phyloP scores from a whole-genome alignment of 768 basidiomycete species.

The Podaxis sp. region DNA sequence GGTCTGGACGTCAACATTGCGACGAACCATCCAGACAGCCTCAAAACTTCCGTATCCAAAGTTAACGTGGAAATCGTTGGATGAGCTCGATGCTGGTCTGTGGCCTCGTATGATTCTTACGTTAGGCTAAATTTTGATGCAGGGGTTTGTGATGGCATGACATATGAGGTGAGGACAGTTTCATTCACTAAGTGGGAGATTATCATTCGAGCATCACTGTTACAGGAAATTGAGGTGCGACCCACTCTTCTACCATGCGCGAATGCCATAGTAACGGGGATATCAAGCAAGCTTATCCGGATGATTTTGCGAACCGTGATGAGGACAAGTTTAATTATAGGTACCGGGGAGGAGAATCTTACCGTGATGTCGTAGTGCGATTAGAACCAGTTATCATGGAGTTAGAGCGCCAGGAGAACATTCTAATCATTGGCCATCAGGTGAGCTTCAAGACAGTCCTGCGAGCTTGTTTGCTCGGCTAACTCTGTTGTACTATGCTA shows the following conservation, averaged over 20 bases:
- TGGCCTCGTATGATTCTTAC: conserved; percentile 1
- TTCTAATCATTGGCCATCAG: conserved; percentile 96
- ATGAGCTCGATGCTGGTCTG: conserved; percentile 91
- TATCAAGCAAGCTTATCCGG: conserved; percentile 86
- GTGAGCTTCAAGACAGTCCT: conserved; percentile 26
- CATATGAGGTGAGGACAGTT: conserved; percentile 58
- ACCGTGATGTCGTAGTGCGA: conserved; percentile 92
- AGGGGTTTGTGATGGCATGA: conserved; percentile 99
- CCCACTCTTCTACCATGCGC: background rate
- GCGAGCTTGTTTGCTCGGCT: background rate
- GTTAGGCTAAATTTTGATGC: background rate
- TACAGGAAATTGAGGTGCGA: conserved; percentile 81
- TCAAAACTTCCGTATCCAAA: conserved; percentile 80
- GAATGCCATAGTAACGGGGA: background rate
- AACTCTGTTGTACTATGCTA: conserved; percentile 19
- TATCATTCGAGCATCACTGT: background rate
- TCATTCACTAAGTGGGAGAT: background rate
- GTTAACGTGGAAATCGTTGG: conserved; percentile 97
- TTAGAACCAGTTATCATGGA: conserved; percentile 99
- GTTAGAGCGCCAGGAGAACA: conserved; percentile 95
- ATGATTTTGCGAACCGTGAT: conserved; percentile 96
- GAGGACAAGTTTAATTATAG: conserved; percentile 99
- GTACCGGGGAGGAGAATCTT: conserved; percentile 96
- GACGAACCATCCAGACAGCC: conserved; percentile 89
- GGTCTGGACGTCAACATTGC: conserved; percentile 99